These are phyloP conservation scores for Xylaria longipes DNA, from an alignment of 495 filamentous ascomycete genomes.

Conservation along the genomic window DNA sequence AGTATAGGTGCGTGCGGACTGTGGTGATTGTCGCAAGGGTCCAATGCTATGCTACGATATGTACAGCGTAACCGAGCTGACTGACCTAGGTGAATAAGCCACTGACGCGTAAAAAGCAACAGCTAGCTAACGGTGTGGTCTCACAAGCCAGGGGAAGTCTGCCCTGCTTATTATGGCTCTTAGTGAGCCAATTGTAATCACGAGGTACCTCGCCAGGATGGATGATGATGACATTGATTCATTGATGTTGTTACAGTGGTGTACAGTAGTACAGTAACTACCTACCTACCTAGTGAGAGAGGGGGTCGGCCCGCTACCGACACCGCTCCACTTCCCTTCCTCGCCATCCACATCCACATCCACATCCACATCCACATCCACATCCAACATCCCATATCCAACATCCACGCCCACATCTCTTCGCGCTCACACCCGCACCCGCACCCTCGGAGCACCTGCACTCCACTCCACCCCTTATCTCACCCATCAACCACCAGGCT, in stretches of 20 bases:
- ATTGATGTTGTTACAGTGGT: not conserved
- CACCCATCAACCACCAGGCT: not conserved
- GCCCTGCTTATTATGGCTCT: conserved; percentile 13
- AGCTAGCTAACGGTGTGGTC: conserved; percentile 17
- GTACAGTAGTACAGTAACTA: not conserved
- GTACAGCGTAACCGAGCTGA: conserved; percentile 12
- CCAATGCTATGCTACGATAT: not conserved
- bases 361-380: too few relatives aligned
- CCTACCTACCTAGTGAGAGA: not conserved
- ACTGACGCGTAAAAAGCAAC: conserved; percentile 4
- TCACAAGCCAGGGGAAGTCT: conserved; percentile 7
- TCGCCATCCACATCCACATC: not conserved
- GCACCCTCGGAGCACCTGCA: not conserved
- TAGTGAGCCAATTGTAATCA: not conserved
- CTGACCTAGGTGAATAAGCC: conserved; percentile 26
- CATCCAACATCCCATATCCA: not conserved
- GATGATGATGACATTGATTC: not conserved
- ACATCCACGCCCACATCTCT: not conserved
- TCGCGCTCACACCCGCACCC: not conserved
- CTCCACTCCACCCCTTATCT: not conserved
- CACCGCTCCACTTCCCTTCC: conserved; percentile 17
- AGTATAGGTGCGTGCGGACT: not conserved
- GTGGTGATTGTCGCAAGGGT: conserved; percentile 20
- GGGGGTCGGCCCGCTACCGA: conserved; percentile 23
- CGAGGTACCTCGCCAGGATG: not conserved